A percentile compares a stretch with the other conserved stretches of the same genome.
Conservation (phyloP, 179 eudicot species). For the Silene coronaria region DNA sequence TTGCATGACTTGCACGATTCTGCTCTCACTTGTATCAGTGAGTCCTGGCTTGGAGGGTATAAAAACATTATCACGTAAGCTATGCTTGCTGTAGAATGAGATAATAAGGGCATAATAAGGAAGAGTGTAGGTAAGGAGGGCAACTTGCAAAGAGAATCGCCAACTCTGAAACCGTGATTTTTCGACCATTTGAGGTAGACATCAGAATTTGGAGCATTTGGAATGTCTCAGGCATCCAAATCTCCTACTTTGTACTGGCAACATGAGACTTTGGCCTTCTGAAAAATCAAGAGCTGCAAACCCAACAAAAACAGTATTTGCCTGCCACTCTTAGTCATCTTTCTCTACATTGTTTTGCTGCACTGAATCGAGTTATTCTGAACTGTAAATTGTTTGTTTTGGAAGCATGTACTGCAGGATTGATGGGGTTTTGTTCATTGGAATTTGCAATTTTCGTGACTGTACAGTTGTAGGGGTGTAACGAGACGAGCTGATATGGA, state of each 20-base stretch:
- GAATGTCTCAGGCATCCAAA: constrained; percentile 62
- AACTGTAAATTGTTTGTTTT: no score
- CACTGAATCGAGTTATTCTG: no score
- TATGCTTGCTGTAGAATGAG: no score
- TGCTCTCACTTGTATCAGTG: constrained; percentile 66
- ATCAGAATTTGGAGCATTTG: constrained; percentile 46
- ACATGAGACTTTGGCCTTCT: constrained; percentile 42
- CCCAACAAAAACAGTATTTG: constrained; percentile 23
- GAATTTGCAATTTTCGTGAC: no score
- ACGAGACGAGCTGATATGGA: no score
- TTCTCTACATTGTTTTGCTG: constrained; percentile 10
- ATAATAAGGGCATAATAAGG: not conserved
- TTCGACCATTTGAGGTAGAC: constrained; percentile 64
- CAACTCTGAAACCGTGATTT: constrained; percentile 40
- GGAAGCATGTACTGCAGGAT: no score
- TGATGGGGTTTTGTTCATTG: no score
- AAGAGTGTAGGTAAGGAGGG: not conserved
- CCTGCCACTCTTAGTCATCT: constrained; percentile 20
- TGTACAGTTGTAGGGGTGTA: no score
- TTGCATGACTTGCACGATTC: constrained; percentile 53
- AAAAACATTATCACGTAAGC: constrained; percentile 87
- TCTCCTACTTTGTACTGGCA: constrained; percentile 70
- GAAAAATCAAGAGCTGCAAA: constrained; percentile 34
- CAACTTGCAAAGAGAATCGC: constrained; percentile 79
- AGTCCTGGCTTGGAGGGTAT: constrained; percentile 93